A percentile compares a stretch with the other conserved stretches of the same genome.
Conservation (phyloP, 2,329 filamentous ascomycete species). For the Diaporthe amygdali region DNA sequence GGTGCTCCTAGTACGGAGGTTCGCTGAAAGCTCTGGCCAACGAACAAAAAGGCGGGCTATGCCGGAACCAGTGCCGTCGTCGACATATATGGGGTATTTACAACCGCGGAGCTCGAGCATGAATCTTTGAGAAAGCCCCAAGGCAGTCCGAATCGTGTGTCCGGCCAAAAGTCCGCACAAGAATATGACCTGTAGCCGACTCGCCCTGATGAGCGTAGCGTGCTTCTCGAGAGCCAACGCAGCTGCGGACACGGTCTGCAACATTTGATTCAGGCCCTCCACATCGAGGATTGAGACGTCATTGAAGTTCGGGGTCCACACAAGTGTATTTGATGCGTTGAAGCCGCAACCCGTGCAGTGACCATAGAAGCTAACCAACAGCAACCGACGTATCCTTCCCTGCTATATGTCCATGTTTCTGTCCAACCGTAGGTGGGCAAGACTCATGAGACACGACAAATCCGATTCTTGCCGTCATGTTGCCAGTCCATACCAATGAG, state of each 20-base stretch:
- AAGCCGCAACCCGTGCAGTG: not conserved
- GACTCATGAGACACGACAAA: not conserved
- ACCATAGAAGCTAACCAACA: not conserved
- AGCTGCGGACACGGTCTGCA: not conserved
- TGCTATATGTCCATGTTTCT: not conserved
- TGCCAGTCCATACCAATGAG: not conserved
- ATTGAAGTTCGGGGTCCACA: not conserved
- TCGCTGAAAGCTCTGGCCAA: not conserved
- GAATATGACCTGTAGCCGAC: not conserved
- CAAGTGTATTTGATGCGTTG: not conserved
- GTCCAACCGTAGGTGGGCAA: not conserved
- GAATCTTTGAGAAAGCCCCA: not conserved
- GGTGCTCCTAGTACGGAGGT: not conserved
- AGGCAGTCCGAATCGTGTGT: not conserved
- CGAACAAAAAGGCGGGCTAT: not conserved
- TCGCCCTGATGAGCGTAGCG: not conserved
- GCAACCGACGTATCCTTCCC: not conserved
- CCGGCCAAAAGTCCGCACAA: not conserved
- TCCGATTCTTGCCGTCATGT: not conserved
- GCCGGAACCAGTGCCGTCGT: not conserved
- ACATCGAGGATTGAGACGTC: not conserved
- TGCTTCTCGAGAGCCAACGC: not conserved
- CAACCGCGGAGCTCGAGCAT: not conserved
- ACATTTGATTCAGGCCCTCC: not conserved
- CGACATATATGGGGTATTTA: not conserved